Conservation (phyloP, 176 grass and related monocot genomes). For the Ensete ventricosum region DNA sequence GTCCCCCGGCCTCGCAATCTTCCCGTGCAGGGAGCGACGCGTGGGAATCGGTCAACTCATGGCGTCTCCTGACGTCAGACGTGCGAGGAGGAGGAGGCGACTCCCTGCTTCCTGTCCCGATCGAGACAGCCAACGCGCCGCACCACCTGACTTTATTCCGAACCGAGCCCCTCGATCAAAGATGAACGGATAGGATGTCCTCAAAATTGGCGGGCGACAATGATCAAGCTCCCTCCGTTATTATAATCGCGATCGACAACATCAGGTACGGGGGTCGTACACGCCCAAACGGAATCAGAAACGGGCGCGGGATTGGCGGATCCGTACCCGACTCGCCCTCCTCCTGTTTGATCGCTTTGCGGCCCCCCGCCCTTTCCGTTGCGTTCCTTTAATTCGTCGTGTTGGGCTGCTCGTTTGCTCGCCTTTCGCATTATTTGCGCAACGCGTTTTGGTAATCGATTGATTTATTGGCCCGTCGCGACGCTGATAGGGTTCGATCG, state of each 20-base stretch:
- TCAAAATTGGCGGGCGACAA: neutral
- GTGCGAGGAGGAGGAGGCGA: no score
- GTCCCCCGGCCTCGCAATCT: no score
- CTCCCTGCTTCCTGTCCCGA: no score
- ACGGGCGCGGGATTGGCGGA: no score
- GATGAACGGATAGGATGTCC: neutral
- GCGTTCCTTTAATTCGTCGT: neutral
- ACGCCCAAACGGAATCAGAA: no score
- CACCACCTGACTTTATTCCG: neutral
- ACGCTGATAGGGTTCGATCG: neutral
- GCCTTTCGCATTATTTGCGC: neutral
- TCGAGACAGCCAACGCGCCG: no score
- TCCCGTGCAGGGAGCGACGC: no score
- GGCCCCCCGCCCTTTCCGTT: neutral
- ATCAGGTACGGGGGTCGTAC: no score
- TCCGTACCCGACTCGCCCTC: no score
- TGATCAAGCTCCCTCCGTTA: neutral
- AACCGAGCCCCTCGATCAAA: neutral
- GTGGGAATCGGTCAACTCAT: no score
- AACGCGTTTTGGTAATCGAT: neutral
- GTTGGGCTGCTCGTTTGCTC: neutral
- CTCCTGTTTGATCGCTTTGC: no score
- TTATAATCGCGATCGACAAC: neutral
- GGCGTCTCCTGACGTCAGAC: no score
- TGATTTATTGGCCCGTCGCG: neutral